Base-by-base conservation (phyloP, 2,329 filamentous ascomycete species). In the Calonectria pseudoreteaudii region DNA sequence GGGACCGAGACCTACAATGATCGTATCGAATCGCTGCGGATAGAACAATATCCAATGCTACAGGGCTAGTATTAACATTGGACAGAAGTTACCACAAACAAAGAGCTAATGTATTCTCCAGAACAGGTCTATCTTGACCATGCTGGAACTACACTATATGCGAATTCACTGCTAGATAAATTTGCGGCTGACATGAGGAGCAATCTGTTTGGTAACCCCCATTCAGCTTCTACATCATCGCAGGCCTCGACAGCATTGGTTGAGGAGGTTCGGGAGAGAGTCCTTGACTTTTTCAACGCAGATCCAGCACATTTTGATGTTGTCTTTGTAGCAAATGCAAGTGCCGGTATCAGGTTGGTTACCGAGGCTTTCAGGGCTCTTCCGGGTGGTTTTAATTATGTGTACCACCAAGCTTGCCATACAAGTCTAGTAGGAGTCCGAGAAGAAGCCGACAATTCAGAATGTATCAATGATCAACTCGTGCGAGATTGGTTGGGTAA, bases 111-210 rank as follows among this genome's bases (percentile, higher is more conserved):
- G 5, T 4, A 11, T 4, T 18, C 34, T 4, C 34, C 36, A 60
- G 56, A 60, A 41, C 56, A 60, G 56, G 34, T 60, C 36, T 60
- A 60, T 18, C 56, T 60, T 23, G 56, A 60, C 30, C 56, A 60
- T 28, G 56, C 56, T 8, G 56, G 34, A 26, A 60, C 56, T n/a
- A 60, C 56, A 2, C 34, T 60, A 5, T 60, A 60, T 60, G 34
- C 56, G 23, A 60, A 60, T 28, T 60, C 56, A 4, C 34, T 60
- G 8, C 14, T 60, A 23, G 34, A 14, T 8, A 41, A 13, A n/a
- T 60, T 60, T 28, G 7, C 34, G 18, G n/a, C 6, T 9, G 56
- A 60, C 16, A 41, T 60, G 56, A 34, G n/a, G 14, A 60, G 34
- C 3, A 60, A 60, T 60, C 56, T 60, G 14, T 60, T 26, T 8